phyloP scores from a whole-genome alignment of 139 green algal genomes.

The Micromonas pusilla region DNA sequence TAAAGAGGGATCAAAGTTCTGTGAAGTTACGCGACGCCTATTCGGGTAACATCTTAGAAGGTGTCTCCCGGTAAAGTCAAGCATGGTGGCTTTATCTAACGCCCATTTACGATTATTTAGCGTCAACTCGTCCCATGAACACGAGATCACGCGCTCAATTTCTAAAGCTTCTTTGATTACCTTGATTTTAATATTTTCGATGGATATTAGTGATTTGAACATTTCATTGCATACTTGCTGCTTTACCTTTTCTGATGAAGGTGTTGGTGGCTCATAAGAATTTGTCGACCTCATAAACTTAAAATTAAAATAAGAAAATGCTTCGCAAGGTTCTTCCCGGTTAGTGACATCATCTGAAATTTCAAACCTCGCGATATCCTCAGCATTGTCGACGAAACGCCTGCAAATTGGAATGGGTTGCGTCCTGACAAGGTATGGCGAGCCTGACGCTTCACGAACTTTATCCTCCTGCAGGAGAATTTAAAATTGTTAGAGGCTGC shows the following conservation, averaged over 20 bases:
- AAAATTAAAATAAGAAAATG: not conserved
- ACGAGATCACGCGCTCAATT: not conserved
- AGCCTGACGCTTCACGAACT: too few species aligned
- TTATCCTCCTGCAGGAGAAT: too few species aligned
- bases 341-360: too few species aligned
- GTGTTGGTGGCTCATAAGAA: not conserved
- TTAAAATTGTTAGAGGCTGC: too few species aligned
- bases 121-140: slow-evolving; percentile 1
- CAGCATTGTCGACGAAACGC: too few species aligned
- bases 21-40: slow-evolving; percentile 8
- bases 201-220: not conserved
- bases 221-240: not conserved
- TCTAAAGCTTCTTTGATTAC: not conserved
- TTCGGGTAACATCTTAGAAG: slow-evolving; percentile 26
- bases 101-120: not conserved
- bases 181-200: slow-evolving; percentile 1
- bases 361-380: too few species aligned
- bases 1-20: slow-evolving; percentile 24
- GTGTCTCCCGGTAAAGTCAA: slow-evolving; percentile 14
- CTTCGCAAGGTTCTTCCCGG: not conserved
- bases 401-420: too few species aligned
- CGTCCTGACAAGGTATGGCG: too few species aligned
- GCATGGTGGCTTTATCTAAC: not conserved
- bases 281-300: not conserved
- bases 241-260: slow-evolving; percentile 8